Base-by-base conservation (phyloP, 345 rosid genomes). In the Ceriops zippeliana region DNA sequence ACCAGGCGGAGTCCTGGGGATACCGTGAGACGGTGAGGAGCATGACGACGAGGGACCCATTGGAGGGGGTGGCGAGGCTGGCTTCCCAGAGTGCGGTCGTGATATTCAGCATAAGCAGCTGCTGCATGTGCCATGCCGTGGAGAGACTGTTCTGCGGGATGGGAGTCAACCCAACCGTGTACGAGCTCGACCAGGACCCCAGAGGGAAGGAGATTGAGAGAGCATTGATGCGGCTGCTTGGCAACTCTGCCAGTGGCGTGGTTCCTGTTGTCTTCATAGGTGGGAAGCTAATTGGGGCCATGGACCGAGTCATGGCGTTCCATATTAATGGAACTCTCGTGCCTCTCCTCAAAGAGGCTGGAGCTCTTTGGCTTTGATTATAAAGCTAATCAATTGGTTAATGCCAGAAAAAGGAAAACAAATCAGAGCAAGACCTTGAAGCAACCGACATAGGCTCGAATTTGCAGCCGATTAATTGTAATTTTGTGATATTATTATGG, bases 81-180 rank as follows among this genome's bases (percentile, higher is more conserved):
- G 90, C 86, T 1, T 71, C 87, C 0, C 87, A 70, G 83, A 86
- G 92, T 24, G 90, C 92, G 10, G 90, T 88, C 59, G 89, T 86
- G 81, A 71, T 88, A 70, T 86, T 86, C 73, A 88, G 89, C 61
- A n/a, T 81, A 11, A 86, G 87, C 61, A 76, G 85, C 56, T 86
- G 90, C 61, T 86, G 87, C 85, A 84, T 88, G 89, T 88, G 93
- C 76, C 93, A 84, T 42, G 89, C 93, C 0, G 89, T 86, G 75
- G 86, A 88, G 82, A 72, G 86, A 65, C 81, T 88, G 16, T 84
- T 88, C 49, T 80, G 89, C 38, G 90, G 90, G 59, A 80, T 88
- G 93, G 93, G 93, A 0, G 93, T 88, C 71, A 83, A 73, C 77
- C 89, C 89, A 9, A 83, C 83, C 0, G 89, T 86, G 11, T 77